These are phyloP conservation scores for Pharnaceum exiguum DNA, from an alignment of 148 eudicot genomes.

Conservation along the genomic window DNA sequence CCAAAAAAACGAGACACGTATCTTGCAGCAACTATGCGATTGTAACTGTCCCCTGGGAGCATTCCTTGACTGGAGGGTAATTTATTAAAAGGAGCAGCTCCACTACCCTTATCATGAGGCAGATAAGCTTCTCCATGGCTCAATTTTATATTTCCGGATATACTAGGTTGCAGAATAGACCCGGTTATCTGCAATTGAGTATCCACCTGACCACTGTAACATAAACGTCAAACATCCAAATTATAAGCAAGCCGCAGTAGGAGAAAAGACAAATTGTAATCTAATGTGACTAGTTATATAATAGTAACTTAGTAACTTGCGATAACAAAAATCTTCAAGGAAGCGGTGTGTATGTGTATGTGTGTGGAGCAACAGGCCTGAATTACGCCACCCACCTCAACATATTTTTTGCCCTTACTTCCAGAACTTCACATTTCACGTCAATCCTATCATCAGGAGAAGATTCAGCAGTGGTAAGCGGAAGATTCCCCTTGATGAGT, in stretches of 20 bases:
- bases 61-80: constrained; percentile 56
- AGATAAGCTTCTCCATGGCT: constrained; percentile 96
- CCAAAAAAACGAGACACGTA: constrained; percentile 89
- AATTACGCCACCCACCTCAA: constrained; percentile 51
- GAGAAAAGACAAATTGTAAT: too few species aligned
- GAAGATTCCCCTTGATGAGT: constrained; percentile 80
- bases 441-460: constrained; percentile 89
- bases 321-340: not conserved
- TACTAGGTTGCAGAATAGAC: constrained; percentile 91
- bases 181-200: constrained; percentile 89
- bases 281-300: too few species aligned
- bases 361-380: not conserved
- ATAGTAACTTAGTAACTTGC: not conserved
- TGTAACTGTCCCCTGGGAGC: constrained; percentile 55
- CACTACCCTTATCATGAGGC: constrained; percentile 96
- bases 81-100: constrained; percentile 74
- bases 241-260: constrained; percentile 27
- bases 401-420: constrained; percentile 86
- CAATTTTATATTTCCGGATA: constrained; percentile 89
- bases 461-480: constrained; percentile 71
- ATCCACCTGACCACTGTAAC: constrained; percentile 93
- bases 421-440: constrained; percentile 88
- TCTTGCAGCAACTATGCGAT: constrained; percentile 83
- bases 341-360: not conserved
- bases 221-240: constrained; percentile 15